A percentile compares a stretch with the other conserved stretches of the same genome.
Evolutionary conservation across 495 filamentous ascomycete genomes (phyloP).

Genomic region (Penicillium odoratum): DNA sequence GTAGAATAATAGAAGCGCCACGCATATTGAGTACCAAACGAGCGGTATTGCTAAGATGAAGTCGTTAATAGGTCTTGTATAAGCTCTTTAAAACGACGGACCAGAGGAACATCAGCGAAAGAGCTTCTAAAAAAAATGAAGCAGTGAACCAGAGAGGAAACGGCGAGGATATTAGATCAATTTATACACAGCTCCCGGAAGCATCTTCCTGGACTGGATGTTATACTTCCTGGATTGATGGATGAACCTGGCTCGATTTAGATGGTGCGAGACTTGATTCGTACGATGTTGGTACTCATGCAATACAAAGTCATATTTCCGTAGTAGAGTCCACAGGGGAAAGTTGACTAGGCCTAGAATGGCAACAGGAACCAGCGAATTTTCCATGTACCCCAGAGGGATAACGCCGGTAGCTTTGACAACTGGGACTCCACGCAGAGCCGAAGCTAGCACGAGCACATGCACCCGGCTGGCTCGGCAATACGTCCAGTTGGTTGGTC

Average conservation of each 20-base stretch:
- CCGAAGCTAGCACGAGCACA: conserved; percentile 15
- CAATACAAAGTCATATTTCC: conserved; percentile 1
- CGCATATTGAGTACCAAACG: conserved; percentile 24
- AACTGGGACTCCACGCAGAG: conserved; percentile 14
- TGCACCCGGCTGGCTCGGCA: conserved; percentile 21
- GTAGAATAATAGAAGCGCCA: conserved; percentile 18
- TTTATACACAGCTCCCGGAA: conserved; percentile 16
- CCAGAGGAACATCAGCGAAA: conserved; percentile 29
- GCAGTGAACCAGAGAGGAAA: conserved; percentile 7
- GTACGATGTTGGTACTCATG: conserved; percentile 15
- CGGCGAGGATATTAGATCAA: not conserved
- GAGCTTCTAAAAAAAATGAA: conserved; percentile 23
- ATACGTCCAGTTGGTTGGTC: conserved; percentile 14
- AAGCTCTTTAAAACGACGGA: conserved; percentile 17
- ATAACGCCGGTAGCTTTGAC: conserved; percentile 13
- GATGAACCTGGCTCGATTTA: conserved; percentile 6
- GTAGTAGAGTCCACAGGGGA: conserved; percentile 12
- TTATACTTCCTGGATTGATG: conserved; percentile 1
- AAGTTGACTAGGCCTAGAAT: conserved; percentile 16
- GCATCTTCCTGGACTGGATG: not conserved
- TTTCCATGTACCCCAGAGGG: conserved; percentile 6
- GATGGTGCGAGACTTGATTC: conserved; percentile 9
- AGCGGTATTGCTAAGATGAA: conserved; percentile 11
- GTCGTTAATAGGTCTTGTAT: not conserved
- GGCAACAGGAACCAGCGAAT: conserved; percentile 2